Conservation (phyloP, 2,329 filamentous ascomycete species). For the Epichloe uncinata region DNA sequence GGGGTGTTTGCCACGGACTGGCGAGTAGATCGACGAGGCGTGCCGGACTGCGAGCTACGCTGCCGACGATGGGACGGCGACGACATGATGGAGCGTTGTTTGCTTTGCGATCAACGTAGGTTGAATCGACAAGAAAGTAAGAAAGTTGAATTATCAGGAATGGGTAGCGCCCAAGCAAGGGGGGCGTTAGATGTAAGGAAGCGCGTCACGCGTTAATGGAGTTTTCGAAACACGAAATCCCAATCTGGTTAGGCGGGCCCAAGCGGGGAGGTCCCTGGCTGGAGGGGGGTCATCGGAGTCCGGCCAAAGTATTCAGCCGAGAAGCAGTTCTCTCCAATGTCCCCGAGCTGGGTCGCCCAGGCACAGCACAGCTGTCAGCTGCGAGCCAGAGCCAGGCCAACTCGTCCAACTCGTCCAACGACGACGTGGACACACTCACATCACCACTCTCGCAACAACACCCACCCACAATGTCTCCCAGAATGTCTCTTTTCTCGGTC, state of each 20-base stretch:
- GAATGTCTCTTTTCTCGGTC: constrained; percentile 63
- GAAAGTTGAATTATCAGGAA: neutral
- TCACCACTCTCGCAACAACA: constrained; percentile 2
- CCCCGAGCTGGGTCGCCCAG: too few species aligned
- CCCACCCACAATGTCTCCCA: constrained; percentile 47
- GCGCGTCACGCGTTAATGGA: constrained; percentile 4
- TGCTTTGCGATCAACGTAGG: neutral
- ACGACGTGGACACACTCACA: neutral
- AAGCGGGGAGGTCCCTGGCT: neutral
- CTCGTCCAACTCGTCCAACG: neutral
- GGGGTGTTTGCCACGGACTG: constrained; percentile 25
- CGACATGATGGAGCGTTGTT: constrained; percentile 22
- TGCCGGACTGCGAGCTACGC: constrained; percentile 38
- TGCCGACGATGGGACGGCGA: constrained; percentile 32
- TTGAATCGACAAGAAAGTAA: neutral
- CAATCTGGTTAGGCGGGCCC: neutral
- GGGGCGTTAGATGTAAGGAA: neutral
- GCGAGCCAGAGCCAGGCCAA: neutral
- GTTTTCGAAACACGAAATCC: neutral
- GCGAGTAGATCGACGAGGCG: constrained; percentile 28
- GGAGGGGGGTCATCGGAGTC: neutral
- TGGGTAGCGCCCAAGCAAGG: neutral
- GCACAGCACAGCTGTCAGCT: neutral
- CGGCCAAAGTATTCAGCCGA: constrained; percentile 3
- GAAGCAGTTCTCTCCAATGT: neutral